These are phyloP conservation scores for Pestalotiopsis sp. DNA, from an alignment of 2,329 filamentous ascomycete species.

Conservation along the genomic window DNA sequence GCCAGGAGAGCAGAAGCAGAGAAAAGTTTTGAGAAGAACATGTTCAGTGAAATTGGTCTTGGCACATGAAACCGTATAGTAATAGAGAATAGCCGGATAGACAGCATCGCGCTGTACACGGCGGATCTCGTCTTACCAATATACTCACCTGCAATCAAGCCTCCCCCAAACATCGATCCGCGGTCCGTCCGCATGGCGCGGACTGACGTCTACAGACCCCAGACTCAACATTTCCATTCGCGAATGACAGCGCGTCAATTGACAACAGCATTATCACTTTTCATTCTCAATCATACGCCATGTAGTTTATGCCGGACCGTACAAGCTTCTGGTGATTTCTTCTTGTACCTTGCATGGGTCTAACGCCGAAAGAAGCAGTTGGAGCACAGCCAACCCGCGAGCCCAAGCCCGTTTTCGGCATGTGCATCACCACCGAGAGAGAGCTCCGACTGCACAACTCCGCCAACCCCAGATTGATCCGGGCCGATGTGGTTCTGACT, in stretches of 20 bases:
- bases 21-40: background rate
- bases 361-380: background rate
- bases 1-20: background rate
- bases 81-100: background rate
- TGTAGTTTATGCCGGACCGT: too few relatives aligned
- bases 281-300: background rate
- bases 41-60: background rate
- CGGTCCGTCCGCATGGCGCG: background rate
- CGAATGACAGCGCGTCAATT: background rate
- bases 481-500: background rate
- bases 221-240: background rate
- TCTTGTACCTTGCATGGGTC: background rate
- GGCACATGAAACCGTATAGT: background rate
- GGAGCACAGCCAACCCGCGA: background rate
- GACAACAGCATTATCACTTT: background rate
- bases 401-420: slow-evolving; percentile 1
- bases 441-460: slow-evolving; percentile 4
- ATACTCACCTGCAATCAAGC: background rate
- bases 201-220: background rate
- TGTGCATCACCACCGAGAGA: background rate
- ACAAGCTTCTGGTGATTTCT: too few relatives aligned
- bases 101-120: background rate
- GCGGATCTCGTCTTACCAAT: background rate
- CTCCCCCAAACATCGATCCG: background rate
- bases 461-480: background rate